These are phyloP conservation scores for Trametes hirsuta DNA, from an alignment of 1,284 basidiomycete genomes.

Conservation along the genomic window DNA sequence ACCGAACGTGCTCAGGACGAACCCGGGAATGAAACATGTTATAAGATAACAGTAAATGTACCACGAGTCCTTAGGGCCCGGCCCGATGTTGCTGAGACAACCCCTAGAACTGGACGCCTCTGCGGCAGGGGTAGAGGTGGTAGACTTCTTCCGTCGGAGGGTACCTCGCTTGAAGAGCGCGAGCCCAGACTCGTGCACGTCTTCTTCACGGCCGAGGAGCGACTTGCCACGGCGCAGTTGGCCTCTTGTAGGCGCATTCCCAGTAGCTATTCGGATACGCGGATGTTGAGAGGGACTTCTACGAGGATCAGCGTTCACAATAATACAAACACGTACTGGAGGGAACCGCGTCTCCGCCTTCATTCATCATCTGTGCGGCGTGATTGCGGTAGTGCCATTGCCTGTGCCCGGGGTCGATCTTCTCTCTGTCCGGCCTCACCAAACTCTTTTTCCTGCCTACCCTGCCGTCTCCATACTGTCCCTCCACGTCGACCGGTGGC, in stretches of 20 bases:
- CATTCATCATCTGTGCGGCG: conserved; percentile 80
- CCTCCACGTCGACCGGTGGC: conserved; percentile 52
- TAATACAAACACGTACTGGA: conserved; percentile 62
- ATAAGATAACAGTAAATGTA: conserved; percentile 94
- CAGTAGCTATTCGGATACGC: conserved; percentile 60
- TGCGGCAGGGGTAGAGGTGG: conserved; percentile 38
- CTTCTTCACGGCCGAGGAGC: conserved; percentile 84
- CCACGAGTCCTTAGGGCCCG: conserved; percentile 91
- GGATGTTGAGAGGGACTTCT: conserved; percentile 12
- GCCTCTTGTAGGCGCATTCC: conserved; percentile 73
- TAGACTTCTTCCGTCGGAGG: conserved; percentile 67
- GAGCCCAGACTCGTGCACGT: conserved; percentile 86
- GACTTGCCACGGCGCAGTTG: conserved; percentile 84
- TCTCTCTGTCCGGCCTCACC: conserved; percentile 92
- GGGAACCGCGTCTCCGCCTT: conserved; percentile 74
- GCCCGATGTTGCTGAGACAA: conserved; percentile 73
- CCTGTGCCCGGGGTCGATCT: conserved; percentile 94
- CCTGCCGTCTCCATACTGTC: conserved; percentile 46
- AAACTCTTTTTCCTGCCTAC: conserved; percentile 89
- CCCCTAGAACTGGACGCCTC: conserved; percentile 50
- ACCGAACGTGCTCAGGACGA: conserved; percentile 72
- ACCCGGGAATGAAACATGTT: conserved; percentile 83
- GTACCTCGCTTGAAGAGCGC: conserved; percentile 86
- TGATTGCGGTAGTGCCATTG: conserved; percentile 96
- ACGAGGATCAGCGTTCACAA: conserved; percentile 9